Percentiles rank a stretch among this genome's conserved stretches.
These are phyloP conservation scores for Xylaria digitata DNA, from an alignment of 2,329 filamentous ascomycete species.

Conservation along the genomic window DNA sequence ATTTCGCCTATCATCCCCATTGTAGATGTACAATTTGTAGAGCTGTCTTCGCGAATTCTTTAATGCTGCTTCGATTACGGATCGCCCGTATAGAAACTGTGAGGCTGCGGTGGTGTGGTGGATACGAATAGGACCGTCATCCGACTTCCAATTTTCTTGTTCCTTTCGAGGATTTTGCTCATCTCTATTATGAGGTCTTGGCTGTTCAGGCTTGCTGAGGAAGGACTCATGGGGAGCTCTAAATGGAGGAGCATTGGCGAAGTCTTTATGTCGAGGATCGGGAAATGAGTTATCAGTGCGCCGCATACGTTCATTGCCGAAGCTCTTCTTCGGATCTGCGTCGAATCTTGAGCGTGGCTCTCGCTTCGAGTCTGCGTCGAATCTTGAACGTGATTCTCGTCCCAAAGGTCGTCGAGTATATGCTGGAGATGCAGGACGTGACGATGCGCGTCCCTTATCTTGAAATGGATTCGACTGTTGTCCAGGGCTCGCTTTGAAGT, in stretches of 20 bases:
- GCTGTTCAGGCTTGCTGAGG: not conserved
- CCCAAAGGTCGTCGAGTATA: not conserved
- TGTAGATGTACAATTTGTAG: slow-evolving; percentile 86
- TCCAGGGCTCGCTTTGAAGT: slow-evolving; percentile 12
- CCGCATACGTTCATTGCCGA: not conserved
- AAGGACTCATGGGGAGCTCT: not conserved
- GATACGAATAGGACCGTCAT: slow-evolving; percentile 53
- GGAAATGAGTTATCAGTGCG: not conserved
- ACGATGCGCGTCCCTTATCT: not conserved
- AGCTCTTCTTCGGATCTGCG: not conserved
- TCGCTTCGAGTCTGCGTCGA: not conserved
- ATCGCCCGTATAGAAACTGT: slow-evolving; percentile 89
- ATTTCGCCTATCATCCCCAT: slow-evolving; percentile 65
- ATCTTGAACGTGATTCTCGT: not conserved
- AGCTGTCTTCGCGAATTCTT: slow-evolving; percentile 73
- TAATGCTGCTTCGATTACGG: slow-evolving; percentile 83
- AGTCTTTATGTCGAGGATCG: not conserved
- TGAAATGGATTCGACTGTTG: not conserved
- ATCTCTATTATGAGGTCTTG: not conserved
- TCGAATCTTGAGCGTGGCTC: not conserved
- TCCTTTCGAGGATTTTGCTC: not conserved
- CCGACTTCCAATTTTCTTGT: not conserved
- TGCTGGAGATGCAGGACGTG: not conserved
- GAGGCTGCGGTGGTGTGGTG: slow-evolving; percentile 83
- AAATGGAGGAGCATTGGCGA: not conserved